Evolutionary conservation across 1,284 basidiomycete species (phyloP).

Genomic region (Ustilago loliicola): DNA sequence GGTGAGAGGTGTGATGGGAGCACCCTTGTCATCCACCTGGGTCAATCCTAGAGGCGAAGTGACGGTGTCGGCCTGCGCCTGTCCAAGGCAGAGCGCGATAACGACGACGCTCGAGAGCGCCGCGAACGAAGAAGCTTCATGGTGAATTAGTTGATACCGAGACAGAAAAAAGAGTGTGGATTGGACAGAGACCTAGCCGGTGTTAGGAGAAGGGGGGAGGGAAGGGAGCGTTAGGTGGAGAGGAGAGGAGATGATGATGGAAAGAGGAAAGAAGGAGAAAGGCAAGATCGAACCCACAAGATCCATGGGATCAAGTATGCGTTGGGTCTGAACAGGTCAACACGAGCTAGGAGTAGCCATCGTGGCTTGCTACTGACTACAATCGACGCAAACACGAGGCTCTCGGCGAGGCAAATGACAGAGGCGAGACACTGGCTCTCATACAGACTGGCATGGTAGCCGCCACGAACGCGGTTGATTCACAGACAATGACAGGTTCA

Average conservation of each 20-base stretch:
- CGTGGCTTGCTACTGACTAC: background rate
- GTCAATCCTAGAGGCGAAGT: constrained; percentile 38
- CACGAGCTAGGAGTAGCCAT: background rate
- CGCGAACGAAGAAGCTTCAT: constrained; percentile 50
- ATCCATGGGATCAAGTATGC: constrained; percentile 5
- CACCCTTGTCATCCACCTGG: constrained; percentile 40
- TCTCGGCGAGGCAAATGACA: background rate
- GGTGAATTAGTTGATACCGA: constrained; percentile 8
- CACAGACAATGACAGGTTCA: background rate
- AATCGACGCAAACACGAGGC: background rate
- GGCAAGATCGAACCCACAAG: background rate
- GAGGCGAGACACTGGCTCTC: background rate
- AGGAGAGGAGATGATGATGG: constrained; percentile 17
- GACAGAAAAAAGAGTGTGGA: constrained; percentile 38
- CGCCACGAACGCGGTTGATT: background rate
- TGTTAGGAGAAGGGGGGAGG: background rate
- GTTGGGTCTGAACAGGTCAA: background rate
- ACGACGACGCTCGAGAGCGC: constrained; percentile 39
- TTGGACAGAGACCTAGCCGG: background rate
- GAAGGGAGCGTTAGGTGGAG: constrained; percentile 2
- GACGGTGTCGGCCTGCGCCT: constrained; percentile 45
- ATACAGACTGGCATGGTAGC: background rate
- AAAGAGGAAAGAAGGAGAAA: background rate
- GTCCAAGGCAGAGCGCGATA: constrained; percentile 38
- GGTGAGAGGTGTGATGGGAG: constrained; percentile 43